phyloP scores from a whole-genome alignment of 148 eudicot species.

The Camellia lanceoleosa region DNA sequence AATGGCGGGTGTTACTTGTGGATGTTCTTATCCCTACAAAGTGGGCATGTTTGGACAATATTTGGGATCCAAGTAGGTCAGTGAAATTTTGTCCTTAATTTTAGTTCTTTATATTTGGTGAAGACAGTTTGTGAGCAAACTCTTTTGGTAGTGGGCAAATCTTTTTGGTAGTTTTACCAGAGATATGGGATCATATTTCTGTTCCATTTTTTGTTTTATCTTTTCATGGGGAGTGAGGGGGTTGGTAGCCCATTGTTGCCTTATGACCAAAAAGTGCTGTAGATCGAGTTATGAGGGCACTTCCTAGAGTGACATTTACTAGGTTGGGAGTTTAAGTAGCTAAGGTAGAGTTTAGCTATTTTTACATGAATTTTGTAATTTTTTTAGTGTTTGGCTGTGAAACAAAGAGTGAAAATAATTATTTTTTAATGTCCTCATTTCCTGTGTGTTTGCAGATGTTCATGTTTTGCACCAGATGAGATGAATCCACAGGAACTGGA shows the following conservation, averaged over 20 bases:
- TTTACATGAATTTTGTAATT: background rate
- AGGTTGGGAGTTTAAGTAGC: background rate
- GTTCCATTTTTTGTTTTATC: background rate
- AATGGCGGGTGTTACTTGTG: slow-evolving; percentile 81
- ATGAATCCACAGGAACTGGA: slow-evolving; percentile 55
- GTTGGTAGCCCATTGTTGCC: background rate
- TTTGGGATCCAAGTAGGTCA: slow-evolving; percentile 75
- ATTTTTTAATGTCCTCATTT: background rate
- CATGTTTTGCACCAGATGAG: slow-evolving; percentile 72
- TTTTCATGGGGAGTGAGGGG: no score
- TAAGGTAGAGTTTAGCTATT: background rate
- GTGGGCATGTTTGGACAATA: slow-evolving; percentile 80
- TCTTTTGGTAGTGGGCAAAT: background rate
- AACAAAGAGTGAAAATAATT: background rate
- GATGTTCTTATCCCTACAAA: slow-evolving; percentile 73
- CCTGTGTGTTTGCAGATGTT: slow-evolving; percentile 45
- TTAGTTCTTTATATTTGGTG: background rate
- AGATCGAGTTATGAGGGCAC: background rate
- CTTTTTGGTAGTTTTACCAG: background rate
- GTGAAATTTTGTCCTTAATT: background rate
- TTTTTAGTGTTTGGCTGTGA: background rate
- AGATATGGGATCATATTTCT: background rate
- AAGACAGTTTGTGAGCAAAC: background rate
- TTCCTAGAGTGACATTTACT: background rate
- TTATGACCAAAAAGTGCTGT: background rate